Base-by-base conservation (phyloP, 2,329 filamentous ascomycete genomes). In the Apiospora phragmitis region DNA sequence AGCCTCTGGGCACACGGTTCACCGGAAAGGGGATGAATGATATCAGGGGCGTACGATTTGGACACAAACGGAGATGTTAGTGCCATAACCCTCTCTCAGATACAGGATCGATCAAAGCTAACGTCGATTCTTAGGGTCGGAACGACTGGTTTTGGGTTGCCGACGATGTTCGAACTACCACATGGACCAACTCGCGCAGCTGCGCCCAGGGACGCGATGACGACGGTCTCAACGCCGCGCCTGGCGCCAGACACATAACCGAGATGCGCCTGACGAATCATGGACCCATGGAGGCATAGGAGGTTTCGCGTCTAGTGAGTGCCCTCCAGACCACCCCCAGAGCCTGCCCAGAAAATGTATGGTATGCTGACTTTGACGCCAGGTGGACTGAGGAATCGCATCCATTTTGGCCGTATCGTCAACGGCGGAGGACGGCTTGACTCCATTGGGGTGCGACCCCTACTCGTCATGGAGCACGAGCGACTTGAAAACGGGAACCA, bases 1-100 rank as follows among this genome's bases (percentile, higher is more conserved):
- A 83, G 70, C 67, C 72, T 0, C 73, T 83, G 47, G 78, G 73
- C 6, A 21, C 71, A n/a, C 68, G 72, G 6, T 79, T 76, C 67
- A 70, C 70, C 8, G 70, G 47, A 24, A 72, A 75, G 38, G 69
- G 68, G n/a, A n/a, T n/a, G n/a, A n/a, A n/a, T n/a, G n/a, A n/a
- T n/a, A n/a, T n/a, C n/a, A n/a, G n/a, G n/a, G n/a, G n/a, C n/a
- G n/a, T n/a, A n/a, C n/a, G n/a, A n/a, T n/a, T n/a, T n/a, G n/a
- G n/a, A n/a, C n/a, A n/a, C n/a, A n/a, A n/a, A n/a, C n/a, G n/a
- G n/a, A n/a, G n/a, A n/a, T n/a, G n/a, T n/a, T n/a, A n/a, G n/a
- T n/a, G n/a, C n/a, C n/a, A n/a, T n/a, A n/a, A n/a, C n/a, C n/a
- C n/a, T n/a, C n/a, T n/a, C n/a, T n/a, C n/a, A n/a, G n/a, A n/a